Conservation (phyloP, 2,329 filamentous ascomycete genomes). For the Colletotrichum melonis region DNA sequence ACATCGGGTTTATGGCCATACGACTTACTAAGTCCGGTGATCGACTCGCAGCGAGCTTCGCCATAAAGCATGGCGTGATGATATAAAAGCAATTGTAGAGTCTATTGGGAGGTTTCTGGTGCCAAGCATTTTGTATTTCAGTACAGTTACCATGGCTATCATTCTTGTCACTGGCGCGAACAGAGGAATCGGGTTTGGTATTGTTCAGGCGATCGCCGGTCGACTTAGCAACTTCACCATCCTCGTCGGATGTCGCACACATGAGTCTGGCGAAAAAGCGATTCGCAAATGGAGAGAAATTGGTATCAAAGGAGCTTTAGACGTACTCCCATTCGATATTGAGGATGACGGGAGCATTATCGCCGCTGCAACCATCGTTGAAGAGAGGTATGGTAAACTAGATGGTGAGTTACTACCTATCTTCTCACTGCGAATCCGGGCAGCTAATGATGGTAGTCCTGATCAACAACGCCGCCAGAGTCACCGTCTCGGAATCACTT, state of each 20-base stretch:
- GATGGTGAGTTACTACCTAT: background rate
- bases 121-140: background rate
- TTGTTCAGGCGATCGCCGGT: background rate
- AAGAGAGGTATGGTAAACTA: background rate
- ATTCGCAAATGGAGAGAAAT: background rate
- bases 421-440: background rate
- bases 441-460: background rate
- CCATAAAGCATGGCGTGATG: no score
- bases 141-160: background rate
- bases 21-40: background rate
- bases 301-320: background rate
- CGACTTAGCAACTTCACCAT: background rate
- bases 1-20: background rate
- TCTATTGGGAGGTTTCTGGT: background rate
- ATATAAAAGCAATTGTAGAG: background rate
- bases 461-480: background rate
- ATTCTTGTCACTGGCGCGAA: slow-evolving; percentile 4
- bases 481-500: background rate
- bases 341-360: background rate
- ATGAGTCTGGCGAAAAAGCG: background rate
- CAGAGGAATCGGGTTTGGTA: background rate
- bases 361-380: background rate
- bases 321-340: background rate
- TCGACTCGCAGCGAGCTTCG: no score
- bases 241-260: background rate